phyloP scores from a whole-genome alignment of 345 rosid genomes.

The Murraya paniculata region DNA sequence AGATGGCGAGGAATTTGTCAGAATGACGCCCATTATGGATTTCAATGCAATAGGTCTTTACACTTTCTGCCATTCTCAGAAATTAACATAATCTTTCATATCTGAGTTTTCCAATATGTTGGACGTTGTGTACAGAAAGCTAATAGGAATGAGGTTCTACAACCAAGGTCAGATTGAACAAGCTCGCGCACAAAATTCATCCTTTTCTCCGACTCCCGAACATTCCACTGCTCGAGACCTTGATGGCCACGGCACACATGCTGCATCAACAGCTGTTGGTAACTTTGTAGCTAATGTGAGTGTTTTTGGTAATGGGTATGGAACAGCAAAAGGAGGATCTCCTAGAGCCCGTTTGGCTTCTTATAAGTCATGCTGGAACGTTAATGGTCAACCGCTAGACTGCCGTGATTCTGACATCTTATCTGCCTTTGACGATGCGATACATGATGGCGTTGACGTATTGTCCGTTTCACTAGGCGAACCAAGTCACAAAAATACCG shows the following conservation, averaged over 20 bases:
- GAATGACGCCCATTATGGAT: slow-evolving; percentile 4
- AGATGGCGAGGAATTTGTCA: slow-evolving; percentile 30
- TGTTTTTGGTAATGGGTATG: slow-evolving; percentile 22
- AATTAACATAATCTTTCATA: too few relatives aligned
- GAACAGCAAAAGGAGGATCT: slow-evolving; percentile 44
- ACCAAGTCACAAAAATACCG: background rate
- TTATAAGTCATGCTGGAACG: slow-evolving; percentile 42
- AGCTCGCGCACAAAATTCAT: background rate
- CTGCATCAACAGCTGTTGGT: slow-evolving; percentile 44
- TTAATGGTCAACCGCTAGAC: background rate
- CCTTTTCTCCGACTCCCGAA: background rate
- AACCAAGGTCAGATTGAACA: slow-evolving; percentile 20
- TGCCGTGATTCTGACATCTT: slow-evolving; percentile 42
- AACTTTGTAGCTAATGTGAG: slow-evolving; percentile 23
- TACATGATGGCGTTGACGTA: slow-evolving; percentile 48
- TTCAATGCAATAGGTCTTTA: slow-evolving; percentile 28
- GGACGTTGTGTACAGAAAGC: slow-evolving; percentile 30
- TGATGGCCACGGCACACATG: slow-evolving; percentile 48
- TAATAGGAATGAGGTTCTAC: slow-evolving; percentile 43
- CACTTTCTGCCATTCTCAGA: background rate
- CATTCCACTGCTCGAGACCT: background rate
- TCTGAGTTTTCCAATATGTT: too few relatives aligned
- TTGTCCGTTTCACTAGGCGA: slow-evolving; percentile 44
- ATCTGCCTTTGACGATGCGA: slow-evolving; percentile 39
- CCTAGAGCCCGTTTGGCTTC: slow-evolving; percentile 46